Evolutionary conservation across 2,329 filamentous ascomycete genomes (phyloP).

Genomic region (Cladophialophora chaetospira): DNA sequence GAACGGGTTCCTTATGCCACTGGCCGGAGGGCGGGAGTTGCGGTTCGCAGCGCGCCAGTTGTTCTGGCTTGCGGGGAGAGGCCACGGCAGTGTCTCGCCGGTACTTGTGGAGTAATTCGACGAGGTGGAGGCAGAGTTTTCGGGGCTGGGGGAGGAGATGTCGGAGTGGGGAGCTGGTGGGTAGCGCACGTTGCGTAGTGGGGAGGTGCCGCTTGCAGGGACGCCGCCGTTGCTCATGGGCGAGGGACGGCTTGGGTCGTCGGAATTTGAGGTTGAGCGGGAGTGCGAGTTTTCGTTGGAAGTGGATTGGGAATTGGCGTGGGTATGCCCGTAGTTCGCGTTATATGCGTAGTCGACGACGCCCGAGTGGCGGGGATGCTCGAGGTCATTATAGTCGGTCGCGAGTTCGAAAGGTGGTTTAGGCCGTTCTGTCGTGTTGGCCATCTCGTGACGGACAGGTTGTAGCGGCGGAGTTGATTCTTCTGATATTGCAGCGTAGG

Average conservation of each 20-base stretch:
- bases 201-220: neutral
- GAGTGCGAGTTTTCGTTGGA: constrained; percentile 17
- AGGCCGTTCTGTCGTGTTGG: constrained; percentile 25
- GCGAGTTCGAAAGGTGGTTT: constrained; percentile 30
- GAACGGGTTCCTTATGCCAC: neutral
- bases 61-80: constrained; percentile 19
- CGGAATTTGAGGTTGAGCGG: neutral
- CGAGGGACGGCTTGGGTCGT: constrained; percentile 4
- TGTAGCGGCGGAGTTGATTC: constrained; percentile 20
- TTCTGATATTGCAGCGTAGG: constrained; percentile 1
- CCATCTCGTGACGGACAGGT: constrained; percentile 28
- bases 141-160: constrained; percentile 11
- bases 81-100: constrained; percentile 24
- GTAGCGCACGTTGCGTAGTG: constrained; percentile 14
- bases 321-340: constrained; percentile 25
- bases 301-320: constrained; percentile 18
- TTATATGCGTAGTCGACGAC: constrained; percentile 29
- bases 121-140: constrained; percentile 14
- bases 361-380: constrained; percentile 24
- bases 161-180: neutral
- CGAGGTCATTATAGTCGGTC: constrained; percentile 27
- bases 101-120: constrained; percentile 10
- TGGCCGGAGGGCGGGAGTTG: neutral
- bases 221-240: neutral
- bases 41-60: constrained; percentile 13